Evolutionary conservation across 1,284 basidiomycete species (phyloP), one percentile per base, ranked within the genome.

Genomic region (Neonothopanus nambi): DNA sequence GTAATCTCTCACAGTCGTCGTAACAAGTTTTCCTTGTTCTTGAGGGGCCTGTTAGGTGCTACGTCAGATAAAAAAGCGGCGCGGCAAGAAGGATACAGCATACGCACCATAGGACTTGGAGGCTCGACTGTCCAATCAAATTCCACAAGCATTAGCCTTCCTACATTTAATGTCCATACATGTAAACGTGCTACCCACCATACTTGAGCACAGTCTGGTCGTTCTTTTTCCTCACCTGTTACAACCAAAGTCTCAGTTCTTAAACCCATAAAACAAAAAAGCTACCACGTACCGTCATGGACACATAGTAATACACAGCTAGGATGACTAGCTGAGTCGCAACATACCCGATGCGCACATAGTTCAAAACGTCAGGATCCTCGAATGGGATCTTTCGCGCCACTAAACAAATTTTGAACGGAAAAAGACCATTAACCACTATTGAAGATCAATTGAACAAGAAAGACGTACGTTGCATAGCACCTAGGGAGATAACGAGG

Each of bases 121-220:
- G 80, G 72, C 61, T 89, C 86, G 44, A 89, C 87, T 88, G 58
- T 11, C 24, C 9, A 33, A 9, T 11, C 30, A 9, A 8, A 33
- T 9, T 2, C 30, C 52, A 7, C 50, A 35, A 3, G 18, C 11
- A 39, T 12, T 1, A 15, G 26, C 15, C 30, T 9, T 13, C 30
- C 8, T 13, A 17, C n/a, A n/a, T n/a, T n/a, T n/a, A n/a, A n/a
- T 21, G 36, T 46, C 57, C 61, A n/a, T n/a, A n/a, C n/a, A n/a
- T n/a, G 30, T 24, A 35, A 41, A 51, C 4, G 18, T 6, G 28
- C 23, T 21, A 76, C 82, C 49, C 40, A 87, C 86, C 87, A 70
- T 96, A 98, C 81, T 98, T 98, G 64, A 98, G 78, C 35, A 97
- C 92, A 2, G 93, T 94, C 68, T 91, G 82, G 73, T 98, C 96